A percentile compares a stretch with the other conserved stretches of the same genome.
Conservation (phyloP, 2,329 filamentous ascomycete genomes). For the Akanthomyces dipterigenus region DNA sequence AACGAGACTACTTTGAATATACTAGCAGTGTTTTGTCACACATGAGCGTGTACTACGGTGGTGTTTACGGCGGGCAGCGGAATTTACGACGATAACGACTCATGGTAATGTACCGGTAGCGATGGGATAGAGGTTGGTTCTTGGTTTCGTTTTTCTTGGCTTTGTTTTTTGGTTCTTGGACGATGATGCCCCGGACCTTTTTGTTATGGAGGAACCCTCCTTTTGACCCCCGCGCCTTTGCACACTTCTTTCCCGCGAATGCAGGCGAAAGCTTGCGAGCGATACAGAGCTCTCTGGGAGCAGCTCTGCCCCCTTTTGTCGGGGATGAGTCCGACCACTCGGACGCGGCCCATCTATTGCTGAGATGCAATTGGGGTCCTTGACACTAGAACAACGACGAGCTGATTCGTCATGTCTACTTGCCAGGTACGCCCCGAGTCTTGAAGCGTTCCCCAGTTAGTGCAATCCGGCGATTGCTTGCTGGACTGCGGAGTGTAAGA, state of each 20-base stretch:
- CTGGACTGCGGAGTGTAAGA: background rate
- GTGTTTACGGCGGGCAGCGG: slow-evolving; percentile 11
- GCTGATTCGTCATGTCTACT: background rate
- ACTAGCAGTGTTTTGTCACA: slow-evolving; percentile 15
- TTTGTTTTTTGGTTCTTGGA: background rate
- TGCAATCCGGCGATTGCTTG: background rate
- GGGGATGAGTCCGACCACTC: background rate
- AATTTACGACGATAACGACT: background rate
- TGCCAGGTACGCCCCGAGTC: background rate
- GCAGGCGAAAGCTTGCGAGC: background rate
- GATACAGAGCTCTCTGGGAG: background rate
- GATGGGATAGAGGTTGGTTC: background rate
- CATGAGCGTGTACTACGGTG: slow-evolving; percentile 13
- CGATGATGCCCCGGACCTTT: slow-evolving; percentile 1
- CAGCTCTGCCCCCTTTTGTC: background rate
- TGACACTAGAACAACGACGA: background rate
- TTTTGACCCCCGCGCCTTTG: background rate
- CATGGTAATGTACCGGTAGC: background rate
- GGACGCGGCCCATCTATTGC: background rate
- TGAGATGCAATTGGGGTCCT: background rate
- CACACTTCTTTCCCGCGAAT: background rate
- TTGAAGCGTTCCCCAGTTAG: background rate
- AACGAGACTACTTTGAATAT: slow-evolving; percentile 16
- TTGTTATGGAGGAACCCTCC: background rate
- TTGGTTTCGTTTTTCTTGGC: background rate